A percentile compares a stretch with the other conserved stretches of the same genome.
phyloP scores from a whole-genome alignment of 1,284 basidiomycete genomes.

The Xanthoconium separans region DNA sequence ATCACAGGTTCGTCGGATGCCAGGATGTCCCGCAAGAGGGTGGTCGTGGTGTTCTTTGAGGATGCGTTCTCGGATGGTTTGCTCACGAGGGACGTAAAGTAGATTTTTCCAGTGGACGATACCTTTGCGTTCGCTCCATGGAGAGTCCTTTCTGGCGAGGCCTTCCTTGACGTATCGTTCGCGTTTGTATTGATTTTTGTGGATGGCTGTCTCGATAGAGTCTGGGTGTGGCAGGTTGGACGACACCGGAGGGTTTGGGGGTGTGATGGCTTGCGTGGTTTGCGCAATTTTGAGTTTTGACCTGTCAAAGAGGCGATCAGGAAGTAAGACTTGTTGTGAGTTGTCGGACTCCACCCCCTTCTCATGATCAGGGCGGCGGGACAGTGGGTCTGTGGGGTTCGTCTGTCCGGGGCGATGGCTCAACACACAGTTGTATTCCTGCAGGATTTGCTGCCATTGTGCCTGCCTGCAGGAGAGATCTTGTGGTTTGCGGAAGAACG shows the following conservation, averaged over 20 bases:
- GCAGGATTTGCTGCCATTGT: background rate
- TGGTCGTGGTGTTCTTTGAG: background rate
- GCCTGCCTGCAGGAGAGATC: too few relatives aligned
- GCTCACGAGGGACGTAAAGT: background rate
- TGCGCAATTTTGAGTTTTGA: background rate
- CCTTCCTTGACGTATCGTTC: background rate
- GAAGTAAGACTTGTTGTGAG: background rate
- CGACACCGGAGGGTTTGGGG: fast-evolving
- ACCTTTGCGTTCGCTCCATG: background rate
- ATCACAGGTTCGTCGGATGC: background rate
- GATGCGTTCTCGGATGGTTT: background rate
- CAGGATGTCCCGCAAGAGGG: background rate
- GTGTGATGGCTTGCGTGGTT: too few relatives aligned
- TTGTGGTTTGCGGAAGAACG: background rate
- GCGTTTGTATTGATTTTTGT: background rate
- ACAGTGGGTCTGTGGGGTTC: background rate
- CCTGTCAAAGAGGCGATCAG: background rate
- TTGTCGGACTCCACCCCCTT: background rate
- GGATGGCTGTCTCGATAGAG: background rate
- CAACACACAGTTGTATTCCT: background rate
- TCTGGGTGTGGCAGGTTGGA: background rate
- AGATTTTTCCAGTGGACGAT: background rate
- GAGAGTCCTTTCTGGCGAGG: background rate
- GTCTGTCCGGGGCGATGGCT: background rate
- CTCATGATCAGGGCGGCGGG: background rate